A percentile compares a stretch with the other conserved stretches of the same genome.
phyloP scores from a whole-genome alignment of 805 yeast species.

The Dipodascopsis uninucleata region DNA sequence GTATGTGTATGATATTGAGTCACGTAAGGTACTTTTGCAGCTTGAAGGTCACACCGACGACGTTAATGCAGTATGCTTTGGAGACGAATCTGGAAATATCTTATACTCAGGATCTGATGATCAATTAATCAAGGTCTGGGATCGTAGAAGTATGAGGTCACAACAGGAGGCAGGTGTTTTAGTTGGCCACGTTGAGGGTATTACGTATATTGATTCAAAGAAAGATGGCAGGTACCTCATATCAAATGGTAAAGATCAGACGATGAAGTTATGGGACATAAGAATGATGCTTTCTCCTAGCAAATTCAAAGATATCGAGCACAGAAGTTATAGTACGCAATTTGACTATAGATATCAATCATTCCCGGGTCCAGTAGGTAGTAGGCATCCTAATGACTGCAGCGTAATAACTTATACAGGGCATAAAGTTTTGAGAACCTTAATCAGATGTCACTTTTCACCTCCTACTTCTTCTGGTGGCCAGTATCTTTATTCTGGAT shows the following conservation, averaged over 20 bases:
- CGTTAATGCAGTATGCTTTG: slow-evolving; percentile 33
- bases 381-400: slow-evolving; percentile 31
- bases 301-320: slow-evolving; percentile 6
- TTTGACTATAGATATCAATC: slow-evolving; percentile 30
- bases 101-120: slow-evolving; percentile 52
- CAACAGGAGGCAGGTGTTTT: slow-evolving; percentile 31
- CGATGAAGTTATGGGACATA: slow-evolving; percentile 36
- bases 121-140: slow-evolving; percentile 51
- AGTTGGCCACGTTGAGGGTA: slow-evolving; percentile 35
- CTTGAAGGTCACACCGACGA: slow-evolving; percentile 29
- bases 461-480: slow-evolving; percentile 31
- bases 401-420: slow-evolving; percentile 35
- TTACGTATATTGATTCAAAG: slow-evolving; percentile 32
- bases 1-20: slow-evolving; percentile 29
- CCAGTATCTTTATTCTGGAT: slow-evolving; percentile 35
- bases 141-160: slow-evolving; percentile 30
- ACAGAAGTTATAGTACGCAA: slow-evolving; percentile 14
- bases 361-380: slow-evolving; percentile 27
- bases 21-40: slow-evolving; percentile 11
- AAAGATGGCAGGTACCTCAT: slow-evolving; percentile 31
- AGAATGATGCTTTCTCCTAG: slow-evolving; percentile 26
- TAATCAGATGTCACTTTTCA: slow-evolving; percentile 35
- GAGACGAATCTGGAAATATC: slow-evolving; percentile 37
- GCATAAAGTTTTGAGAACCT: slow-evolving; percentile 32
- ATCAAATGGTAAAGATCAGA: slow-evolving; percentile 35